Percentiles rank a stretch among this genome's conserved stretches.
These are phyloP conservation scores for Penicillium psychrofluorescens DNA, from an alignment of 495 filamentous ascomycete species.

Conservation along the genomic window DNA sequence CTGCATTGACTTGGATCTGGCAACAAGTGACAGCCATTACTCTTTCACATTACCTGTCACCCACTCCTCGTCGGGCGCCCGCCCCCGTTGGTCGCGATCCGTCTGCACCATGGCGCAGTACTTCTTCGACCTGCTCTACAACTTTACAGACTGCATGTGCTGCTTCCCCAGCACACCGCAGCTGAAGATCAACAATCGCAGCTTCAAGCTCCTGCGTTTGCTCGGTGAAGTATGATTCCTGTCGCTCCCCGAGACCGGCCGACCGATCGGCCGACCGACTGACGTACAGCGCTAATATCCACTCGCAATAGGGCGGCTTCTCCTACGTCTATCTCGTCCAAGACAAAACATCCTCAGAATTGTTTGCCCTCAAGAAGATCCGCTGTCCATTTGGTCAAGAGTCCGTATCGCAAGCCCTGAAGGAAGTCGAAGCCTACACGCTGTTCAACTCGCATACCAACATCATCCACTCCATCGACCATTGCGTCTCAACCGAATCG, in stretches of 20 bases:
- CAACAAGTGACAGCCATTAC: no score
- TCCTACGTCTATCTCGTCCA: constrained; percentile 98
- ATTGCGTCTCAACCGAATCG: constrained; percentile 58
- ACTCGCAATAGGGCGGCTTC: constrained; percentile 70
- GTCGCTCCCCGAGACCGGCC: no score
- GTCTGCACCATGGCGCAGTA: constrained; percentile 65
- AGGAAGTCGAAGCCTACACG: constrained; percentile 93
- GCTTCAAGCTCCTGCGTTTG: constrained; percentile 89
- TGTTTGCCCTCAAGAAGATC: constrained; percentile 97
- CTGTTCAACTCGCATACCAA: constrained; percentile 75
- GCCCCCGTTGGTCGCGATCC: not conserved
- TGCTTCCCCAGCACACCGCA: constrained; percentile 93
- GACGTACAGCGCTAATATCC: not conserved
- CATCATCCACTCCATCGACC: constrained; percentile 88
- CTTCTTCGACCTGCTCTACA: constrained; percentile 82
- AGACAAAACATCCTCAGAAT: constrained; percentile 68
- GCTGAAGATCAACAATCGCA: constrained; percentile 88
- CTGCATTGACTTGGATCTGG: no score
- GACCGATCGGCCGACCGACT: no score
- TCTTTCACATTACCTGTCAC: not conserved
- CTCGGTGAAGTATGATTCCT: constrained; percentile 66
- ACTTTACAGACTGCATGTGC: constrained; percentile 85
- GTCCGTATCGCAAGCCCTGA: constrained; percentile 86
- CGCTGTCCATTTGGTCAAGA: constrained; percentile 95
- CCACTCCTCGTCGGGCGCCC: not conserved